Conservation (phyloP, 371 early-diverging fungal genomes). For the Syncephalastrum contaminatum region DNA sequence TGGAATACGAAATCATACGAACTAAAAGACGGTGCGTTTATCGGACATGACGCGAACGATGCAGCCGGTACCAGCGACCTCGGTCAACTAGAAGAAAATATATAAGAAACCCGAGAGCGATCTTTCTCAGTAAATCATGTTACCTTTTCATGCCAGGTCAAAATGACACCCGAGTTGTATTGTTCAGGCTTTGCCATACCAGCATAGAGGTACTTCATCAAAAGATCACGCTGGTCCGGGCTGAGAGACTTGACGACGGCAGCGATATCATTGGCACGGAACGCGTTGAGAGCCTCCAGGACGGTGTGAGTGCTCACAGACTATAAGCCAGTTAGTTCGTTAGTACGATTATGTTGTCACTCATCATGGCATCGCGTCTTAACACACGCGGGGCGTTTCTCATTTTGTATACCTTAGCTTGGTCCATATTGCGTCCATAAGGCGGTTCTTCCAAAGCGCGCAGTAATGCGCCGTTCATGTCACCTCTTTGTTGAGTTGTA, state of each 20-base stretch:
- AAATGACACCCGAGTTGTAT: constrained; percentile 76
- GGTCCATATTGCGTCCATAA: constrained; percentile 68
- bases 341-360: too few species aligned
- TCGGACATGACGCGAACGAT: constrained; percentile 92
- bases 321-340: constrained; percentile 25
- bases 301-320: constrained; percentile 72
- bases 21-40: constrained; percentile 64
- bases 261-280: constrained; percentile 68
- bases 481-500: constrained; percentile 52
- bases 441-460: constrained; percentile 82
- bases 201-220: constrained; percentile 91
- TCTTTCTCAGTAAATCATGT: neutral
- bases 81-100: constrained; percentile 59
- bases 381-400: neutral
- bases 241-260: constrained; percentile 59
- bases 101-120: neutral
- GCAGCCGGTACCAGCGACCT: constrained; percentile 81
- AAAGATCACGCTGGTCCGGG: constrained; percentile 67
- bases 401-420: constrained; percentile 64
- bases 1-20: too few species aligned
- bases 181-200: constrained; percentile 86
- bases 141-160: constrained; percentile 95
- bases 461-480: constrained; percentile 63
- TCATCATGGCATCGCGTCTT: too few species aligned
- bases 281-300: constrained; percentile 74